Conservation (phyloP, 805 yeast genomes). For the Candida piceae region DNA sequence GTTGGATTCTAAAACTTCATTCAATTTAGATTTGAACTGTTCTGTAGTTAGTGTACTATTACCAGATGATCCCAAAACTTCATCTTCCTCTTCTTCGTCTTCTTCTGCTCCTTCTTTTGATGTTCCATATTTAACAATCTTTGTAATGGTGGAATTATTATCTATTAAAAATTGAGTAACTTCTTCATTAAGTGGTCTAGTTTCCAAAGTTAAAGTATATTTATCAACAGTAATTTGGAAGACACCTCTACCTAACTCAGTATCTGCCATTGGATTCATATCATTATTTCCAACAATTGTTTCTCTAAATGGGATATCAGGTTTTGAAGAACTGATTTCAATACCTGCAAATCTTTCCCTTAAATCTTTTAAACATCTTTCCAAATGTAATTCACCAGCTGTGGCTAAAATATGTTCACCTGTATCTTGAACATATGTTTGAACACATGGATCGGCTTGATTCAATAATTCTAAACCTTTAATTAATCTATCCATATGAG, state of each 20-base stretch:
- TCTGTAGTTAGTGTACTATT: conserved; percentile 19
- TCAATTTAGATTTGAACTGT: conserved; percentile 31
- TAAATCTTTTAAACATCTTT: conserved; percentile 88
- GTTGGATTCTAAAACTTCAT: conserved; percentile 20
- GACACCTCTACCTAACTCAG: conserved; percentile 46
- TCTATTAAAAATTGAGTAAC: conserved; percentile 45
- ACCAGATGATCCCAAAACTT: conserved; percentile 2
- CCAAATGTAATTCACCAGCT: conserved; percentile 95
- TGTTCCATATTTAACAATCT: conserved; percentile 25
- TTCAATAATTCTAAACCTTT: conserved; percentile 74
- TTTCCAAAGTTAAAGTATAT: conserved; percentile 35
- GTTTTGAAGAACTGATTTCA: conserved; percentile 81
- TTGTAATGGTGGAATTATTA: conserved; percentile 40
- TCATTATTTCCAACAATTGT: conserved; percentile 51
- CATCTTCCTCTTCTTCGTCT: conserved; percentile 10
- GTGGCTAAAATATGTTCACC: conserved; percentile 94
- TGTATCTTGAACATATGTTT: conserved; percentile 75
- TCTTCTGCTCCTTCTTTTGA: conserved; percentile 21
- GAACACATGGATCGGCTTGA: conserved; percentile 93
- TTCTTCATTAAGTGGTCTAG: conserved; percentile 50
- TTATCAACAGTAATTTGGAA: conserved; percentile 48
- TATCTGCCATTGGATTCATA: conserved; percentile 44
- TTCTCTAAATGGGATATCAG: conserved; percentile 92
- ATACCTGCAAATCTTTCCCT: conserved; percentile 88
- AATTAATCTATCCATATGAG: conserved; percentile 68